Base-by-base conservation (phyloP, 768 basidiomycete species). In the Boletus vermiculosoides region DNA sequence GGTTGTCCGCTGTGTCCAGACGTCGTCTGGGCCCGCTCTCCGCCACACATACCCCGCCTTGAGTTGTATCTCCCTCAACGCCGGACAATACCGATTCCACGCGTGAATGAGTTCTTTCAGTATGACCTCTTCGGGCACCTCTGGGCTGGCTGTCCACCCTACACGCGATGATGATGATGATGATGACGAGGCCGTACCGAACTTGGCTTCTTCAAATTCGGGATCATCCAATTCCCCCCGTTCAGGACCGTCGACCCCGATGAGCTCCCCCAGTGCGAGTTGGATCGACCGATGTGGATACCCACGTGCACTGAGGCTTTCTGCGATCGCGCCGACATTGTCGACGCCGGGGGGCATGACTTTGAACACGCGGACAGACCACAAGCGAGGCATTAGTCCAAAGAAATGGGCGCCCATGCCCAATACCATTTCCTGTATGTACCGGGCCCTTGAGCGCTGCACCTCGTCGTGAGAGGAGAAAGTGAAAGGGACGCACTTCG, bases 401-500 rank as follows among this genome's bases (percentile, higher is more conserved):
- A 80, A 73, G 57, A 78, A 77, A 39, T 74, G 74, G 16, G 79
- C 73, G 16, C 78, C 80, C 58, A 80, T 69, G 45, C 76, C 72
- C 30, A 80, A 61, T 13, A 80, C 61, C 39, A 66, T 73, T 41
- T 78, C 73, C 78, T 72, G 41, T 33, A 1, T 15, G 20, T 8
- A 31, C 12, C 3, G 30, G 10, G 5, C 30, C 28, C 2, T 30
- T 60, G 0, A 57, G 55, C 33, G 25, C n/a, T 3, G 9, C 13
- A 16, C 16, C 3, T 30, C 22, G 33, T 13, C 20, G 15, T 9
- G 31, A 12, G 36, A 20, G 31, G 20, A 36, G 16, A 18, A 25
- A 15, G 20, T 5, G 1, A n/a, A 34, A 34, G 0, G 13, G 18
- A 66, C 77, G 25, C 45, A 80, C 80, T 66, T 81, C 79, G 25